Base-by-base conservation (phyloP, 192 early-diverging fungal species). In the Dissophora globulifera region DNA sequence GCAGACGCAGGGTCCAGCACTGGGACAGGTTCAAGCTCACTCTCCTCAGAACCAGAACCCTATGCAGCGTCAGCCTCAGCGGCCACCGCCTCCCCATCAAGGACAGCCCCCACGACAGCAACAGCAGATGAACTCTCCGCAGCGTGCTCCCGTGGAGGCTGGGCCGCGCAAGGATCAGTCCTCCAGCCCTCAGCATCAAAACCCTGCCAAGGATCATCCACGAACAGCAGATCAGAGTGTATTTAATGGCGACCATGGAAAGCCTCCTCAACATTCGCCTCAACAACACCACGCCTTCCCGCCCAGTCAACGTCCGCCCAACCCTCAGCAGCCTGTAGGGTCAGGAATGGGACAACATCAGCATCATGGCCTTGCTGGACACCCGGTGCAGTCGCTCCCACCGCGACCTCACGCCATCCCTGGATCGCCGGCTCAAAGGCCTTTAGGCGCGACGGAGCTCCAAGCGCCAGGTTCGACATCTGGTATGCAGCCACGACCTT, bases 1-100 rank as follows among this genome's bases (percentile, higher is more conserved):
- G 11, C 62, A 56, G 10, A 1, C 35, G 27, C 30, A 46, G 8
- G 17, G 4, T 2, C 47, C 45, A 27, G 35, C 5, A 19, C 47
- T 40, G 4, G 22, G 22, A 17, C 61, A 58, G n/a, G 19, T n/a
- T n/a, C n/a, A n/a, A n/a, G n/a, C n/a, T n/a, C n/a, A n/a, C n/a
- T n/a, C 15, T 4, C 50, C 72, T 25, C 62, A 61, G 12, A 42
- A 46, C 23, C 4, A 40, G 50, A 65, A 61, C 22, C 72, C 62
- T 13, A 41, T 47, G 25, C 63, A 76, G 52, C 40, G 62, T 8
- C 72, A 26, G 13, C 50, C 58, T 32, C 72, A 67, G 58, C 62
- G 63, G 11, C 58, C 63, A 12, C 49, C 54, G 17, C n/a, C 55
- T 12, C 58, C 72, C 31, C 22, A 40, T 41, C 52, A 53, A 10